These are phyloP conservation scores for Tolypocladium guangdongense DNA, from an alignment of 2,329 filamentous ascomycete genomes.

Conservation along the genomic window DNA sequence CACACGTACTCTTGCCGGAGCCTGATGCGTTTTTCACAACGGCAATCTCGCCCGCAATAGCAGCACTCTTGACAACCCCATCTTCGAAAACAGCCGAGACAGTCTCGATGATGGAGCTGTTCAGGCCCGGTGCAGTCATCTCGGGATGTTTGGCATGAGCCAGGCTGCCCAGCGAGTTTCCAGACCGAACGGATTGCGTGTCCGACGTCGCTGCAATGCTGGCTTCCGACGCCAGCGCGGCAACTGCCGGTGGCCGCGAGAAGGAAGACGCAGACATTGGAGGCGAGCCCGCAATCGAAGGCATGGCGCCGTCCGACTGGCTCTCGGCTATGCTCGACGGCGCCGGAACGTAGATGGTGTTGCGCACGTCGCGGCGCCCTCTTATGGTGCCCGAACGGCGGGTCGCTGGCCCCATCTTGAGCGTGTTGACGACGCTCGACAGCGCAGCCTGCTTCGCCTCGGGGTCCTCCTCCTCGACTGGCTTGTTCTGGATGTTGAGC, in stretches of 20 bases:
- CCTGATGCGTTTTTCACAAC: slow-evolving; percentile 61
- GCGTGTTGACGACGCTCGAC: slow-evolving; percentile 62
- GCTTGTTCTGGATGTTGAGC: slow-evolving; percentile 67
- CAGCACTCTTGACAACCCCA: slow-evolving; percentile 57
- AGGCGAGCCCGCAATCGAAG: slow-evolving; percentile 5
- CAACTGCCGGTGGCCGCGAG: slow-evolving; percentile 34
- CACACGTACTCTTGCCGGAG: slow-evolving; percentile 37
- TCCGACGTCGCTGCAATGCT: slow-evolving; percentile 57
- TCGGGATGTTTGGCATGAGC: slow-evolving; percentile 72
- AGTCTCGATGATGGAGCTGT: slow-evolving; percentile 82
- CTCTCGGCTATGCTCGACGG: slow-evolving; percentile 21
- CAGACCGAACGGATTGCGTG: slow-evolving; percentile 83
- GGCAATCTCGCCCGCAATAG: slow-evolving; percentile 80
- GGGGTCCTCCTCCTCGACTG: slow-evolving; percentile 67
- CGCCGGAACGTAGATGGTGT: slow-evolving; percentile 71
- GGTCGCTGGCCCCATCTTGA: slow-evolving; percentile 55
- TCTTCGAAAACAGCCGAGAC: slow-evolving; percentile 78
- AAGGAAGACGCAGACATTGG: slow-evolving; percentile 7
- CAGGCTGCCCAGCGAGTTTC: slow-evolving; percentile 63
- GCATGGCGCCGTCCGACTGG: slow-evolving; percentile 14
- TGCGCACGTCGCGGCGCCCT: slow-evolving; percentile 82
- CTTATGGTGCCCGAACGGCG: slow-evolving; percentile 67
- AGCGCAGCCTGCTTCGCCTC: slow-evolving; percentile 63
- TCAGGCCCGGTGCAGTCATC: slow-evolving; percentile 67
- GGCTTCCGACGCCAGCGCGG: slow-evolving; percentile 51